Conservation (phyloP, 768 basidiomycete species). For the Chalciporus pseudorubinellus region DNA sequence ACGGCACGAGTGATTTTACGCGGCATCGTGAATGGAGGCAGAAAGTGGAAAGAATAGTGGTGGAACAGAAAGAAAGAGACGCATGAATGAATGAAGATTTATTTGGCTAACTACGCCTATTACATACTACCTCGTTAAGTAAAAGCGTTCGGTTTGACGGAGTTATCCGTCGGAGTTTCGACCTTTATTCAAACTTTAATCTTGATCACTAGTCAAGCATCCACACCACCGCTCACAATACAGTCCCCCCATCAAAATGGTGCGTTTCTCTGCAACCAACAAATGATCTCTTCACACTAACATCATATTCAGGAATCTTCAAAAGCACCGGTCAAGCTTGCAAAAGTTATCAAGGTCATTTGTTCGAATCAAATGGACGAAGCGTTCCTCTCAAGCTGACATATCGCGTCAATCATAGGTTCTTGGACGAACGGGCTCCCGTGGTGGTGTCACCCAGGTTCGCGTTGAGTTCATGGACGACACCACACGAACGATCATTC, state of each 20-base stretch:
- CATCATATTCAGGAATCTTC: constrained; percentile 60
- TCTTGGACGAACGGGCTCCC: constrained; percentile 96
- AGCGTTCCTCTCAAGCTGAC: background rate
- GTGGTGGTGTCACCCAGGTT: constrained; percentile 99
- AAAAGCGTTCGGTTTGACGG: no score
- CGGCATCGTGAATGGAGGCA: constrained; percentile 10
- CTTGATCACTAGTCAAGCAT: constrained; percentile 11
- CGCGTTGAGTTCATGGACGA: constrained; percentile 99
- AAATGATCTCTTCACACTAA: background rate
- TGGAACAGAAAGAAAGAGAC: background rate
- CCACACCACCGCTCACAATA: constrained; percentile 11
- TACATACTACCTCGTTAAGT: no score
- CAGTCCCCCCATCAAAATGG: constrained; percentile 20
- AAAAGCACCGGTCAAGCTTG: constrained; percentile 94
- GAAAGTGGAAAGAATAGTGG: background rate
- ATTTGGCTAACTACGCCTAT: no score
- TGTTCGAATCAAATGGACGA: background rate
- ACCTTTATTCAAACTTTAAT: constrained; percentile 19
- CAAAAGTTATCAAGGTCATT: constrained; percentile 91
- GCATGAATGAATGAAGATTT: no score
- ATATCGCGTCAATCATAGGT: constrained; percentile 51
- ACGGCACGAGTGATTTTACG: constrained; percentile 9
- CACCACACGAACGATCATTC: constrained; percentile 91
- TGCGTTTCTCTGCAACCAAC: constrained; percentile 8
- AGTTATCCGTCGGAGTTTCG: constrained; percentile 19